These are phyloP conservation scores for Leishmania arabica DNA, from an alignment of 208 protist species.

Conservation along the genomic window DNA sequence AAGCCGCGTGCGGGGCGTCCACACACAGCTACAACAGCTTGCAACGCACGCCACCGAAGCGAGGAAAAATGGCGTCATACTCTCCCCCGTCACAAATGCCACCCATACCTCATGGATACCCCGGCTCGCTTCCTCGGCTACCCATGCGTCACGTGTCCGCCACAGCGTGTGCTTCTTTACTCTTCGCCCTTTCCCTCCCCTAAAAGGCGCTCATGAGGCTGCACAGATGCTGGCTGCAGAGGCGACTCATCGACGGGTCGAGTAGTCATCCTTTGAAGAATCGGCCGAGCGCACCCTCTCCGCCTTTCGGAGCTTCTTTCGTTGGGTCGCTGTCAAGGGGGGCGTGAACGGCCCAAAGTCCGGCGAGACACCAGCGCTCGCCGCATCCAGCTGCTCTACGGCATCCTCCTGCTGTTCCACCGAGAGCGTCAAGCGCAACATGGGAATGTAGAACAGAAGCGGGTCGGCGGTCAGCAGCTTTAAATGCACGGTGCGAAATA, in stretches of 20 bases:
- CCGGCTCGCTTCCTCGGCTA: not conserved
- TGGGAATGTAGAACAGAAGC: slow-evolving; percentile 44
- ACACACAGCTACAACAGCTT: not conserved
- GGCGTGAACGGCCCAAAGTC: slow-evolving; percentile 7
- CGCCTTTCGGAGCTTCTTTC: slow-evolving; percentile 28
- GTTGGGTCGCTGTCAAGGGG: slow-evolving; percentile 34
- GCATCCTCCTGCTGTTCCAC: slow-evolving; percentile 24
- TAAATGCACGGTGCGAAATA: slow-evolving; percentile 33
- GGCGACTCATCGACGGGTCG: not conserved
- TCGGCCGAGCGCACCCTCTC: slow-evolving; percentile 3
- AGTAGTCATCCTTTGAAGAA: slow-evolving; percentile 9
- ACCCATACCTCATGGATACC: not conserved
- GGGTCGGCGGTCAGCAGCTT: slow-evolving; percentile 24
- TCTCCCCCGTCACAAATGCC: not conserved
- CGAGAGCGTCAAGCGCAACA: slow-evolving; percentile 20
- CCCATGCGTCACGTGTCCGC: not conserved
- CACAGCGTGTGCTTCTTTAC: not conserved
- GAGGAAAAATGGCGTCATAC: not conserved
- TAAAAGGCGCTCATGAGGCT: not conserved
- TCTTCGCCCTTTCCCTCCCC: not conserved
- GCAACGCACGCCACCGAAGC: not conserved
- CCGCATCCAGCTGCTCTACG: slow-evolving; percentile 6
- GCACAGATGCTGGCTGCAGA: not conserved
- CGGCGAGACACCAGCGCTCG: slow-evolving; percentile 1
- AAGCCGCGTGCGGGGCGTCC: not conserved